Base-by-base conservation (phyloP, 2,329 filamentous ascomycete genomes). In the Calonectria crousiana region DNA sequence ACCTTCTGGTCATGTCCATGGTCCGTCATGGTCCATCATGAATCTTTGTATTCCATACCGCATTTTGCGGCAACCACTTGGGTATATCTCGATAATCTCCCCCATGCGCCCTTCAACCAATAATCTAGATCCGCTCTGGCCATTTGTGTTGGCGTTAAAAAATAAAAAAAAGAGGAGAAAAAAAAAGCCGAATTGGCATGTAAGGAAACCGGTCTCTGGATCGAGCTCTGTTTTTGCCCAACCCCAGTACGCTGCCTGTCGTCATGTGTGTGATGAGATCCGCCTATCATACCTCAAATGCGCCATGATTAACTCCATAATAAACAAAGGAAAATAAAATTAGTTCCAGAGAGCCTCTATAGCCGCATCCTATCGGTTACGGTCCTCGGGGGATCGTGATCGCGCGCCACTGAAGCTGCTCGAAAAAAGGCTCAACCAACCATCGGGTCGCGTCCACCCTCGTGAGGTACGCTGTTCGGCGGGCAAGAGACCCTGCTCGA, bases 401-500 rank as follows among this genome's bases (percentile, higher is more conserved):
- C 77, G 78, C 6, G 70, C 67, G 49, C 77, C 69, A n/a, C 73
- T 73, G 20, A 81, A 71, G 60, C 78, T 83, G 69, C 78, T 80
- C 14, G 85, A 84, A n/a, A 88, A 78, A 41, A 85, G 73, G 58
- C 80, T 81, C 16, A 88, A 76, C 86, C 86, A 87, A 41, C 83
- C 81, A 14, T 85, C 83, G 3, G 80, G 77, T 51, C 82, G 81
- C 11, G 72, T 78, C 64, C 76, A 70, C 53, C 73, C 69, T 13
- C 75, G 74, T 3, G 78, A 67, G 9, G 79, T 76, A 34, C 78
- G 74, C 3, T 77, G 36, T 18, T 78, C 80, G 18, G 78, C 68
- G 0, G 79, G 72, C 18, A 75, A 73, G 3, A 85, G 77, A 2
- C 88, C 88, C 44, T 87, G 87, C 74, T 90, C 88, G 3, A 88